phyloP scores from a whole-genome alignment of 1,139 yeast genomes.

The Taphrina pruni region DNA sequence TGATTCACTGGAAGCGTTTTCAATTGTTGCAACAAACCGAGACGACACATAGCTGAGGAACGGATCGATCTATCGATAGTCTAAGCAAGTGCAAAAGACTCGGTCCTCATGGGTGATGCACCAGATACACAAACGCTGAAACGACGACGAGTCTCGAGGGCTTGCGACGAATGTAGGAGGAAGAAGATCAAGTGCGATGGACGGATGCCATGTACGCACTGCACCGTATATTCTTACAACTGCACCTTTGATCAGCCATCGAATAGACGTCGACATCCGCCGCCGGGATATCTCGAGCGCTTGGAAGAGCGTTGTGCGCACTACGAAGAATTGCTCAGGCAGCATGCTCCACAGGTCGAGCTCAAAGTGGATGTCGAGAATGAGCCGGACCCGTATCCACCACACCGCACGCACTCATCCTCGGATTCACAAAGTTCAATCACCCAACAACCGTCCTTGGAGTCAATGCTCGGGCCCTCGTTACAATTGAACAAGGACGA shows the following conservation, averaged over 20 bases:
- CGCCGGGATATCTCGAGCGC: conserved; percentile 49
- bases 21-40: no score
- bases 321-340: conserved; percentile 53
- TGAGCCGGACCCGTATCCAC: background rate
- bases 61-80: no score
- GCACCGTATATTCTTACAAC: conserved; percentile 81
- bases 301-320: conserved; percentile 53
- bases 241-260: conserved; percentile 61
- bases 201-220: conserved; percentile 68
- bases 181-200: conserved; percentile 91
- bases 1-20: no score
- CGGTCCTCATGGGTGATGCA: background rate
- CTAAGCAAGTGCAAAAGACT: no score
- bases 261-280: conserved; percentile 59
- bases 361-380: background rate
- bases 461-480: conserved; percentile 47
- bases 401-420: conserved; percentile 15
- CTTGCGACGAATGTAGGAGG: conserved; percentile 73
- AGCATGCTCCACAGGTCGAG: conserved; percentile 17
- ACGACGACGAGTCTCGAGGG: conserved; percentile 79
- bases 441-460: conserved; percentile 42
- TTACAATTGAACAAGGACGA: conserved; percentile 47
- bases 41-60: no score
- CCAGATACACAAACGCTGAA: conserved; percentile 51
- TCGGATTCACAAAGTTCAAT: conserved; percentile 38